phyloP scores from a whole-genome alignment of 768 basidiomycete species.

The Suillus tomentosus region DNA sequence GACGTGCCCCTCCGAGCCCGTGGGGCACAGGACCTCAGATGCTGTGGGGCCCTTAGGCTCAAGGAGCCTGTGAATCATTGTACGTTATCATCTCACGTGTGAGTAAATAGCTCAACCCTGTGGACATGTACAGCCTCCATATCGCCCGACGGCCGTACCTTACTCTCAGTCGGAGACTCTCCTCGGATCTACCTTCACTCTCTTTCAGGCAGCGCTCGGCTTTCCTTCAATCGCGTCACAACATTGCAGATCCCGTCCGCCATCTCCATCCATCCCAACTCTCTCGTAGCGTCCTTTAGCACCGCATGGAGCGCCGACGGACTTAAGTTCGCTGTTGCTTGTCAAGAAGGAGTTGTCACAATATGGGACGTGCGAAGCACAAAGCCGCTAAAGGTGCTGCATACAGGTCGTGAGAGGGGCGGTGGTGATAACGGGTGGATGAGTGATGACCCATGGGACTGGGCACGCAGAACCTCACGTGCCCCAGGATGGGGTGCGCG shows the following conservation, averaged over 20 bases:
- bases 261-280: slow-evolving; percentile 40
- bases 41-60: slow-evolving; percentile 56
- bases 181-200: slow-evolving; percentile 82
- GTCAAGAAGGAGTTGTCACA: slow-evolving; percentile 77
- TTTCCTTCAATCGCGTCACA: slow-evolving; percentile 66
- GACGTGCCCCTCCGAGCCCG: slow-evolving; percentile 57
- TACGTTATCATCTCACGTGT: slow-evolving; percentile 38
- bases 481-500: slow-evolving; percentile 85
- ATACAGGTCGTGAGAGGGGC: slow-evolving; percentile 50
- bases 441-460: slow-evolving; percentile 68
- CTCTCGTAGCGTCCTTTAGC: slow-evolving; percentile 73
- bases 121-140: slow-evolving; percentile 64
- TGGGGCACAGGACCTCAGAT: slow-evolving; percentile 44
- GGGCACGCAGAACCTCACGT: slow-evolving; percentile 54
- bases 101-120: slow-evolving; percentile 15
- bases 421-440: slow-evolving; percentile 53
- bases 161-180: slow-evolving; percentile 91
- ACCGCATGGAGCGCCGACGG: slow-evolving; percentile 79
- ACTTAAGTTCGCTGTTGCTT: slow-evolving; percentile 78
- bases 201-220: slow-evolving; percentile 61
- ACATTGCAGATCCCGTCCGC: slow-evolving; percentile 70
- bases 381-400: slow-evolving; percentile 67
- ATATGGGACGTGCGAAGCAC: slow-evolving; percentile 84
- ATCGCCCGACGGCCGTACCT: slow-evolving; percentile 83
- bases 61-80: slow-evolving; percentile 82